Base-by-base conservation (phyloP, 164 flowering plant species). In the Hamamelis virginiana region DNA sequence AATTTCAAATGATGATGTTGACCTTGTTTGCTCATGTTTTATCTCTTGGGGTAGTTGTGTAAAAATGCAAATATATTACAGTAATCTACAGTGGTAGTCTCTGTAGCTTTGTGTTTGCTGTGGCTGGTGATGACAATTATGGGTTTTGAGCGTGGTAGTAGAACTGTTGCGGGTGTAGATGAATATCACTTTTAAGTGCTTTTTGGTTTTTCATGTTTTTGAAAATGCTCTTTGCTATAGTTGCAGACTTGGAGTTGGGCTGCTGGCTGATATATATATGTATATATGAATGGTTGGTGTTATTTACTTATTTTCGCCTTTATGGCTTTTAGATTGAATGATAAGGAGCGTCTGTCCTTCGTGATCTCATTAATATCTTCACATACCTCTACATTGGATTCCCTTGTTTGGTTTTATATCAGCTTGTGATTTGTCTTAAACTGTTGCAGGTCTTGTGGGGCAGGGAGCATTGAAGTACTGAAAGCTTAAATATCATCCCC, bases 361-460 rank as follows among this genome's bases (percentile, higher is more conserved):
- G 60, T 64, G 71, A 65, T 9, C 13, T 28, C 16, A 66, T 80
- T 80, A 27, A 72, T 75, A 48, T 70, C 57, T 60, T 58, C 55
- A 56, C 38, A 47, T 43, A 26, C 41, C n/a, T 28, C 6, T 43
- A 15, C 83, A 76, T 74, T 72, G 79, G 79, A 80, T 78, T 66
- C 74, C 59, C 25, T 58, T 68, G 48, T 58, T 65, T 69, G 56
- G 46, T 44, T 52, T 38, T 70, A 51, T 70, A 58, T 66, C 67
- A 51, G 28, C 71, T 80, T 77, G 80, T 82, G 82, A 77, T 72
- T 65, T 67, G 41, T 79, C 75, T 79, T 70, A n/a, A 59, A 59
- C 44, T 68, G 41, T 75, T 77, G 71, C 85, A 81, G 87, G 82
- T n/a, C 26, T 78, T 75, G 88, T 80, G 83, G 88, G 85, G 59